Conservation (phyloP, 768 basidiomycete species). For the Nidularia sp. region DNA sequence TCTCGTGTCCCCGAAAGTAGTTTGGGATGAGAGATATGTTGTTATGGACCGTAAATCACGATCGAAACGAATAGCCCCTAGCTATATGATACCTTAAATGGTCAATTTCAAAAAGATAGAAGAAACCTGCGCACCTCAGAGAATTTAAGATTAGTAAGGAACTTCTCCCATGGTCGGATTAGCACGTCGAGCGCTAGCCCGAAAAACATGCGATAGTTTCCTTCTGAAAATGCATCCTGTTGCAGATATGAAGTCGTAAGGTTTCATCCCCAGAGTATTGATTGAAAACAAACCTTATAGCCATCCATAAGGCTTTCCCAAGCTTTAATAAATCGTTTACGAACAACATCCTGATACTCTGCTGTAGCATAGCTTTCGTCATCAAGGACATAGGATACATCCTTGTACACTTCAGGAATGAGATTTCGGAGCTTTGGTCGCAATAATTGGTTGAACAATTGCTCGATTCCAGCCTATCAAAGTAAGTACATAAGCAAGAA, state of each 20-base stretch:
- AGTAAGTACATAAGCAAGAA: conserved; percentile 1
- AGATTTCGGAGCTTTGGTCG: conserved; percentile 83
- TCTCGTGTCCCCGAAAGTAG: conserved; percentile 82
- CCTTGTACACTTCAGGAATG: conserved; percentile 85
- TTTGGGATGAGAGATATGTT: conserved; percentile 83
- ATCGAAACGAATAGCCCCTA: conserved; percentile 95
- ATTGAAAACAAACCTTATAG: conserved; percentile 60
- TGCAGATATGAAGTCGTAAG: neutral
- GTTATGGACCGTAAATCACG: conserved; percentile 84
- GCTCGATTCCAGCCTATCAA: conserved; percentile 77
- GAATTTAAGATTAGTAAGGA: conserved; percentile 73
- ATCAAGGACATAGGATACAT: conserved; percentile 83
- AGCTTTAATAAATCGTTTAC: conserved; percentile 84
- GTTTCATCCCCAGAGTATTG: no score
- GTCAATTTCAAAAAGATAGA: neutral
- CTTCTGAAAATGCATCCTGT: conserved; percentile 84
- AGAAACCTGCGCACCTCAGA: conserved; percentile 64
- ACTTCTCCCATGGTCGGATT: conserved; percentile 95
- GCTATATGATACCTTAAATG: conserved; percentile 35
- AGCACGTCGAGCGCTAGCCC: conserved; percentile 81
- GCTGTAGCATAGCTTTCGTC: conserved; percentile 82
- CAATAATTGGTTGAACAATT: conserved; percentile 92
- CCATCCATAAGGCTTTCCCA: conserved; percentile 88
- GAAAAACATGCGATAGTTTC: conserved; percentile 85
- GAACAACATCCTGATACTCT: conserved; percentile 81